Conservation (phyloP, 805 yeast genomes). For the Spencermartinsiella europaea region DNA sequence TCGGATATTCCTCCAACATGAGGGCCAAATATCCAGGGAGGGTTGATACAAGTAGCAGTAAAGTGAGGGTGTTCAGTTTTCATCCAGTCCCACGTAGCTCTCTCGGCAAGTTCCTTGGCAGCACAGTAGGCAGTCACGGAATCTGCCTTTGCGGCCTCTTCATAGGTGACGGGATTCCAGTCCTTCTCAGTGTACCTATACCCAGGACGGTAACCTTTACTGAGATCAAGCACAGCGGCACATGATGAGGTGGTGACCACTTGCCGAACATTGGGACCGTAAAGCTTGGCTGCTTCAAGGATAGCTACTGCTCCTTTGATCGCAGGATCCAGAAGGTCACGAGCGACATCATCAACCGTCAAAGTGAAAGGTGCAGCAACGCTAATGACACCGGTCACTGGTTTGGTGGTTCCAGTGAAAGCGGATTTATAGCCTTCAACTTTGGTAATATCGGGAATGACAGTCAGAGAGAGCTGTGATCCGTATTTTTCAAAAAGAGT, state of each 20-base stretch:
- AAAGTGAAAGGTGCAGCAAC: slow-evolving; percentile 38
- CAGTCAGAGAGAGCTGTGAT: slow-evolving; percentile 21
- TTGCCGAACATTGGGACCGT: slow-evolving; percentile 37
- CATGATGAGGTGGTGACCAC: slow-evolving; percentile 45
- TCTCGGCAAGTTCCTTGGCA: slow-evolving; percentile 54
- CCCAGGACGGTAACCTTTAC: slow-evolving; percentile 23
- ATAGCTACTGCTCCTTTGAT: slow-evolving; percentile 41
- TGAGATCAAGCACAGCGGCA: slow-evolving; percentile 23
- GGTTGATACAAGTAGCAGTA: slow-evolving; percentile 26
- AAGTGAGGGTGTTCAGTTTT: slow-evolving; percentile 24
- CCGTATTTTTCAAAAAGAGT: slow-evolving; percentile 27
- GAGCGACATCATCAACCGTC: slow-evolving; percentile 31
- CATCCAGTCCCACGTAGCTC: slow-evolving; percentile 52
- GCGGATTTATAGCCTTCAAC: slow-evolving; percentile 43
- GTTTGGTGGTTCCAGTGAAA: slow-evolving; percentile 28
- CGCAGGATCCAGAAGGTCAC: slow-evolving; percentile 41
- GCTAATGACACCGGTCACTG: slow-evolving; percentile 35
- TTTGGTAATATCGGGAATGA: slow-evolving; percentile 34
- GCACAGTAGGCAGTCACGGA: slow-evolving; percentile 26
- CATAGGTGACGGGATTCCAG: slow-evolving; percentile 37
- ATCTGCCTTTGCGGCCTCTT: too few species aligned
- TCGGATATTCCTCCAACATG: slow-evolving; percentile 16
- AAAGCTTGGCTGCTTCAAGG: slow-evolving; percentile 34
- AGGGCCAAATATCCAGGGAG: slow-evolving; percentile 33
- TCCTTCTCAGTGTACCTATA: slow-evolving; percentile 27